Evolutionary conservation across 495 filamentous ascomycete genomes (phyloP), one percentile per base, ranked within the genome.

Genomic region (Viridothelium virens): DNA sequence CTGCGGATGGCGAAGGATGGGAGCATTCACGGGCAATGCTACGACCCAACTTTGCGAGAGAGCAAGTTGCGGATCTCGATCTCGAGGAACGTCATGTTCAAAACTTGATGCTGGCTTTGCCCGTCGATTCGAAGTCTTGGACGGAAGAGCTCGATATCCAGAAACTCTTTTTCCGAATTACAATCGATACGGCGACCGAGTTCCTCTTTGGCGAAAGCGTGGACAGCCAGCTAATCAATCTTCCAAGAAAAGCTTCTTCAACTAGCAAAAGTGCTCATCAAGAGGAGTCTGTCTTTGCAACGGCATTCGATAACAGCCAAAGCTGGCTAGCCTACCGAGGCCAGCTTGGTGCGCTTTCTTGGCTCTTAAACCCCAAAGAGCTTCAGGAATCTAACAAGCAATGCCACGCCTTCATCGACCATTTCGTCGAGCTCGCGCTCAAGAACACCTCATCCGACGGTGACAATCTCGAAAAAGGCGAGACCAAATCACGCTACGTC

Each of bases 181-280:
- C 91, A 1, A 79, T 97, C 10, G 92, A 97, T 74, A 79, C 87
- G 1, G 86, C 90, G 1, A 94, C 92, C 14, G 89, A 93, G 66
- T 96, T 94, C 73, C 77, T 97, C 41, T 82, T 96, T n/a, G 92
- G 92, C 14, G 78, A 86, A 61, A 85, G 86, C 63, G 85, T 90
- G 14, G 81, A 89, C 67, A 91, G 86, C 39, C 75, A 77, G 46
- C 44, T 77, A n/a, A 63, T 65, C 12, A 63, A 31, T n/a, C 59
- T 71, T 0, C 67, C 71, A 2, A 69, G 70, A 25, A 64, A 67
- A 39, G 56, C 53, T 33, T 7, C 48, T 36, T 44, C 12, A 38
- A 34, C 16, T 38, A 25, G 39, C 47, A 10, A 33, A 61, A 44
- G 59, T n/a, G 67, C 25, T 34, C 10, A 34, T 31, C 53, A 59